Percentiles rank a stretch among this genome's conserved stretches.
Evolutionary conservation across 495 filamentous ascomycete species (phyloP).

Genomic region (Xylaria flabelliformis): DNA sequence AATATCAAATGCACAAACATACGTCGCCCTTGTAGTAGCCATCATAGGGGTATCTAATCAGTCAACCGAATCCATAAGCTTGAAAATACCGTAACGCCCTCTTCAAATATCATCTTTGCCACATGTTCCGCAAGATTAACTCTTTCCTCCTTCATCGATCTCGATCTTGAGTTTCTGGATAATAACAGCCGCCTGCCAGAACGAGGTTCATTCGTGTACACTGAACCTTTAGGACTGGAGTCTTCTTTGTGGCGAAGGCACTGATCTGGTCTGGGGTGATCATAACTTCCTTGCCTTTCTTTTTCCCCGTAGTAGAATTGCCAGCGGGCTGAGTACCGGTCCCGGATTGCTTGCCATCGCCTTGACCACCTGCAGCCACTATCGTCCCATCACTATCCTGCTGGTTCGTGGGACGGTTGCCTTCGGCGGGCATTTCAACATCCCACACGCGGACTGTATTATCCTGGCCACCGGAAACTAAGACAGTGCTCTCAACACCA

Average conservation of each 20-base stretch:
- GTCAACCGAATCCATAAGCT: not conserved
- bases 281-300: constrained; percentile 87
- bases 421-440: constrained; percentile 66
- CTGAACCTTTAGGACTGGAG: constrained; percentile 88
- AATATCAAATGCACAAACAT: not conserved
- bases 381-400: constrained; percentile 48
- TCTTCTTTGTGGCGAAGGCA: constrained; percentile 94
- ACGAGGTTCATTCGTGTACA: constrained; percentile 95
- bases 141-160: constrained; percentile 26
- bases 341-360: constrained; percentile 54
- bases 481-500: constrained; percentile 84
- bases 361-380: constrained; percentile 58
- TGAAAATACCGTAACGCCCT: constrained; percentile 19
- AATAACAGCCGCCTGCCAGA: constrained; percentile 83
- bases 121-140: not conserved
- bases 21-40: constrained; percentile 12
- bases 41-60: constrained; percentile 23
- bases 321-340: constrained; percentile 44
- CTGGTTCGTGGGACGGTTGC: constrained; percentile 36
- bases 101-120: not conserved
- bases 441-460: constrained; percentile 95
- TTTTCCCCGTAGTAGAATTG: constrained; percentile 66
- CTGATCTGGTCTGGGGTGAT: constrained; percentile 92
- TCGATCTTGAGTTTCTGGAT: constrained; percentile 46
- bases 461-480: constrained; percentile 91